Evolutionary conservation across 306 rosid genomes (phyloP), one percentile per base, ranked within the genome.

Genomic region (Dicorynia guianensis): DNA sequence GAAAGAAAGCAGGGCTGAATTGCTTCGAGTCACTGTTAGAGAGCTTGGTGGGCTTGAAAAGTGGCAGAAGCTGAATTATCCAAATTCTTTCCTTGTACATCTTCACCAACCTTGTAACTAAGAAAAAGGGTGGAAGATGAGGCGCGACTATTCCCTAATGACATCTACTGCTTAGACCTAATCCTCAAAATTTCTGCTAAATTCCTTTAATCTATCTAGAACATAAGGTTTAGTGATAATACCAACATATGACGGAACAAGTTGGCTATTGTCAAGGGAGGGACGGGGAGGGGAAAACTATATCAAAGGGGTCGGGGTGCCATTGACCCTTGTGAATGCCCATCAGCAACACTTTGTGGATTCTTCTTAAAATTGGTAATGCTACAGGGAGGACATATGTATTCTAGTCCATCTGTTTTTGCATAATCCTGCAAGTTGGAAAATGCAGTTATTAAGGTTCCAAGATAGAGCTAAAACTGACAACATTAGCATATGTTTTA

Each of bases 311-410:
- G 85, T 50, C 91, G 82, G 44, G 96, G 85, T 57, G 83, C 78
- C 49, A 81, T 74, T 77, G 88, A 85, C 57, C 97, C 96, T 80
- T 89, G 96, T 17, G 92, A 57, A 79, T 79, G 87, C 53, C 97
- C 99, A 82, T 95, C 90, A 12, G 85, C 76, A 43, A 82, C 76
- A 76, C 86, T 80, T 68, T 87, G 30, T 25, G 30, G 96, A 82
- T 92, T 96, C 87, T 95, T 92, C 96, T 92, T 96, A 91, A 89
- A 92, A 80, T 88, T 96, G 60, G 97, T 86, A 53, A 89, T 55
- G 80, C 98, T 96, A 88, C 99, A 96, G 71, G 90, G 99, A 69
- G 99, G 99, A 78, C 99, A 96, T 43, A 92, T 89, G 83, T 96
- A 96, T 76, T 96, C 99, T 76, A 96, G 89, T 63, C 99, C 99